Conservation (phyloP, 2,329 filamentous ascomycete species). For the Zasmidium angulare region DNA sequence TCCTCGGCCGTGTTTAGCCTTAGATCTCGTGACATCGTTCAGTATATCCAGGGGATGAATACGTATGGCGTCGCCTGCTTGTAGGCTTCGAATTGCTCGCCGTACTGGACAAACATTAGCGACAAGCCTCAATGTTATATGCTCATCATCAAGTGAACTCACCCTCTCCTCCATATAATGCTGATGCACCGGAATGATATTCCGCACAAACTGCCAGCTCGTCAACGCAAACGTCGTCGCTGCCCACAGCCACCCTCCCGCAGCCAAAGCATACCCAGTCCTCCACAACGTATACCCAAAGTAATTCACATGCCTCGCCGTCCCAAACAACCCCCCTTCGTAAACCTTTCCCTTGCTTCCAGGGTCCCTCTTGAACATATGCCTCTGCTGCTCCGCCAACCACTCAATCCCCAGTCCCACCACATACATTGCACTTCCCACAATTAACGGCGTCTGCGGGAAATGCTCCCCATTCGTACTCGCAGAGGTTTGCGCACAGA, state of each 20-base stretch:
- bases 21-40: not conserved
- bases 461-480: constrained; percentile 42
- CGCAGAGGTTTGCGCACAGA: constrained; percentile 51
- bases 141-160: constrained; percentile 20
- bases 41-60: constrained; percentile 38
- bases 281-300: constrained; percentile 55
- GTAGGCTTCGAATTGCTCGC: constrained; percentile 39
- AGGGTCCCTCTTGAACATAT: constrained; percentile 51
- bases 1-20: not conserved
- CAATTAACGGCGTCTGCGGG: constrained; percentile 44
- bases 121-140: not conserved
- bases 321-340: constrained; percentile 49
- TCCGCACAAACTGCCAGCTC: constrained; percentile 46
- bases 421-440: constrained; percentile 52
- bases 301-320: constrained; percentile 57
- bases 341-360: constrained; percentile 55
- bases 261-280: constrained; percentile 48
- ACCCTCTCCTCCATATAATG: constrained; percentile 48
- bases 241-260: constrained; percentile 50
- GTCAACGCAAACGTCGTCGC: constrained; percentile 41
- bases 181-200: constrained; percentile 50
- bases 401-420: constrained; percentile 57
- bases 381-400: constrained; percentile 58
- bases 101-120: constrained; percentile 34
- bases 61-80: constrained; percentile 41